Evolutionary conservation across 306 rosid species (phyloP).

Genomic region (Abrus precatorius): DNA sequence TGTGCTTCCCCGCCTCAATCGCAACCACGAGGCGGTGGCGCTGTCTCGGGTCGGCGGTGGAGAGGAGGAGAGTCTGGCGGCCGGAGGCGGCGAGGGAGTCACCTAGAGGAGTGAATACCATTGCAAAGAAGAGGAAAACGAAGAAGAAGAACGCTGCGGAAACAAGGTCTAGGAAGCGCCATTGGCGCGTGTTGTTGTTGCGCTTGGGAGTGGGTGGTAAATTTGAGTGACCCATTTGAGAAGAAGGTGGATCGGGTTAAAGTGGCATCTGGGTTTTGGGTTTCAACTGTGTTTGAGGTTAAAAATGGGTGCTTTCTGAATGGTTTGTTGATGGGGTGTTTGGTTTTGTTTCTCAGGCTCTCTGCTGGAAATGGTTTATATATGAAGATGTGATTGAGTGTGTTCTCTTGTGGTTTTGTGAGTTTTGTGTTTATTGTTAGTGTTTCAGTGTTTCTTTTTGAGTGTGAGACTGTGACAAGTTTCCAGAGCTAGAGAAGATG

Average conservation of each 20-base stretch:
- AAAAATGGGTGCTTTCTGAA: conserved; percentile 11
- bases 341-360: conserved; percentile 2
- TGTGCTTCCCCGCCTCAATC: conserved; percentile 59
- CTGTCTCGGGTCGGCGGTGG: conserved; percentile 77
- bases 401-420: neutral
- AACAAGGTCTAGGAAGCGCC: conserved; percentile 81
- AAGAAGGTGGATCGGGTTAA: conserved; percentile 65
- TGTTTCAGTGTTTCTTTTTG: neutral
- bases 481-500: neutral
- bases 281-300: neutral
- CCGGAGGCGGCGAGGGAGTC: conserved; percentile 92
- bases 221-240: conserved; percentile 78
- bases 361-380: conserved; percentile 7
- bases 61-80: conserved; percentile 71
- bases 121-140: conserved; percentile 74
- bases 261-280: conserved; percentile 48
- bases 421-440: neutral
- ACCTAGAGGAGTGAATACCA: conserved; percentile 77
- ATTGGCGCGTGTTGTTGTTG: conserved; percentile 58
- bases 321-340: conserved; percentile 29
- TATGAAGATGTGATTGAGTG: neutral
- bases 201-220: conserved; percentile 78
- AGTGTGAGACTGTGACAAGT: neutral
- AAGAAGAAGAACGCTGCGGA: conserved; percentile 69
- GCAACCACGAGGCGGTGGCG: conserved; percentile 66